A percentile compares a stretch with the other conserved stretches of the same genome.
phyloP scores from a whole-genome alignment of 257 asterid species.

The Coffea canephora region DNA sequence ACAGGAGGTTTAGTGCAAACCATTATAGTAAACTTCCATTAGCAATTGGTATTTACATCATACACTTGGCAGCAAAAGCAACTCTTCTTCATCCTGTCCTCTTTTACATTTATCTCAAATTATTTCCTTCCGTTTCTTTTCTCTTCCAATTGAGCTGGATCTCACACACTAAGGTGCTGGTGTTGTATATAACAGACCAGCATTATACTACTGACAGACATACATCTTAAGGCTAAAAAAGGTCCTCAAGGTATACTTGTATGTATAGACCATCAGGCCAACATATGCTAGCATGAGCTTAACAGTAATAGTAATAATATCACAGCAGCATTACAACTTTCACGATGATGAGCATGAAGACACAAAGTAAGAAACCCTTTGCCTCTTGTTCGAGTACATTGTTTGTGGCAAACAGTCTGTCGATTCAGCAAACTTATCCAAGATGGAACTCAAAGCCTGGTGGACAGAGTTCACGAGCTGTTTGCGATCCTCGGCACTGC shows the following conservation, averaged over 20 bases:
- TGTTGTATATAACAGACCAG: neutral
- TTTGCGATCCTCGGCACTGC: conserved; percentile 16
- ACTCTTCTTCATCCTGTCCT: neutral
- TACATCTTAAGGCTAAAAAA: neutral
- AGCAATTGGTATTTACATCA: neutral
- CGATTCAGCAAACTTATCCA: conserved; percentile 57
- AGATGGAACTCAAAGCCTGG: conserved; percentile 41
- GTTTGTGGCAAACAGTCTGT: conserved; percentile 44
- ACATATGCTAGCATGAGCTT: neutral
- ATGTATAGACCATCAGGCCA: neutral
- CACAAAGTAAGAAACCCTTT: conserved; percentile 39
- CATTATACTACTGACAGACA: neutral
- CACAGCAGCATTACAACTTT: conserved; percentile 2
- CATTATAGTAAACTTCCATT: neutral
- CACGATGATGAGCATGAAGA: conserved; percentile 32
- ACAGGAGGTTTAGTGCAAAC: no score
- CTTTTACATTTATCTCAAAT: no score
- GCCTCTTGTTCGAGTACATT: conserved; percentile 55
- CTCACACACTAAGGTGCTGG: neutral
- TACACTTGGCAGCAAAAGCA: neutral
- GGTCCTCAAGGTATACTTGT: no score
- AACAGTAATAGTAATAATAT: neutral
- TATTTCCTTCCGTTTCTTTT: neutral
- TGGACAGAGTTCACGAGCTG: conserved; percentile 33
- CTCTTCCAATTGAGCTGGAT: neutral